These are phyloP conservation scores for Oenanthe sinensis DNA, from an alignment of 129 eudicot genomes.

Conservation along the genomic window DNA sequence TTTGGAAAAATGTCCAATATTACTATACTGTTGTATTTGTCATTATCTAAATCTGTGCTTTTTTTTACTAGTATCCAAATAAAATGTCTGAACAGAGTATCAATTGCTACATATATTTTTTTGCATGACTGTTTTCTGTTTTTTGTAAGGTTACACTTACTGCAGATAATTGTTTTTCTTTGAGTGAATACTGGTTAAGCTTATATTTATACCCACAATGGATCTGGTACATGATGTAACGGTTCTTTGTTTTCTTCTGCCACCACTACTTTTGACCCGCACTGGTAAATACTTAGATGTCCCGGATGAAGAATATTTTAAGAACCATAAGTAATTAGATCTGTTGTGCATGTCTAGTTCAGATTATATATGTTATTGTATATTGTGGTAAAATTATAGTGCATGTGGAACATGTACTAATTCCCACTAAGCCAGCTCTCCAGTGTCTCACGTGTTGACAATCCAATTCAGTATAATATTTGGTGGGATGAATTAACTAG, in stretches of 20 bases:
- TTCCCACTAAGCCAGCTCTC: background rate
- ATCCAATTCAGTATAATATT: background rate
- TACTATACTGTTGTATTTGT: background rate
- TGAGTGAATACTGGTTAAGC: background rate
- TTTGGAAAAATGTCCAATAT: background rate
- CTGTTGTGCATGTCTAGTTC: constrained; percentile 1
- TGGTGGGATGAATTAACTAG: background rate
- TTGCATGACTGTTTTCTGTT: background rate
- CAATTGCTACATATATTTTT: background rate
- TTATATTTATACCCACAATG: background rate
- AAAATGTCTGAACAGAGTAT: background rate
- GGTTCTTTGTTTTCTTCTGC: background rate
- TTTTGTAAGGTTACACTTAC: background rate
- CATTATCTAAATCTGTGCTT: background rate
- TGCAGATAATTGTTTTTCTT: background rate
- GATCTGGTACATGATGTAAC: background rate
- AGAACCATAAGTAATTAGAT: background rate
- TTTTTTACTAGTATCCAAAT: background rate
- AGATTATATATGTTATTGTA: background rate
- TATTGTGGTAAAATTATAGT: background rate
- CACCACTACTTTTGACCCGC: background rate
- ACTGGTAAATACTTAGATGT: background rate
- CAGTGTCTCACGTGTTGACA: background rate
- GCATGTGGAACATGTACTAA: too few species aligned
- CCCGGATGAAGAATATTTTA: background rate